Base-by-base conservation (phyloP, 2,329 filamentous ascomycete species). In the Hymenoscyphus fraxineus region DNA sequence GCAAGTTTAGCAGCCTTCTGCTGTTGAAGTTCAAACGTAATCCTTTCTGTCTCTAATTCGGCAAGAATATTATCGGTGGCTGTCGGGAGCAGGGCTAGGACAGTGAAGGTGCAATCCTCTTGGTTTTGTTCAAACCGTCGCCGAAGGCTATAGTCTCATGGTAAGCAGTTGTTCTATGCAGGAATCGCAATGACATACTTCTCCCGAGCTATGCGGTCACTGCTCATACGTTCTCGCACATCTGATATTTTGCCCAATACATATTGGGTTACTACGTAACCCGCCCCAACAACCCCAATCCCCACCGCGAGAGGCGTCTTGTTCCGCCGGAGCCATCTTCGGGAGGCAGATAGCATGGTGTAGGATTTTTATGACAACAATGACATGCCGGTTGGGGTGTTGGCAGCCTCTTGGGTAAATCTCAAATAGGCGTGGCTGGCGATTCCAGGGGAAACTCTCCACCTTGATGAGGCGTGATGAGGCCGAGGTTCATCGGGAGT, bases 81-180 rank as follows among this genome's bases (percentile, higher is more conserved):
- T 40, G 94, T 96, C 4, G 95, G 95, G 10, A 99, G 84, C 63
- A 99, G 87, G 38, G 94, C 95, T n/a, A 98, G 88, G 56, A 98
- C 93, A 44, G 95, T 99, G 76, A 96, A 97, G 58, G 94, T 97
- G 79, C 95, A 99, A 78, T 99, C 95, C 76, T 97, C 94, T 77
- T 99, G 95, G 78, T 99, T 99, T 79, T 99, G 95, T 77, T 98
- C 92, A 79, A 99, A 99, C 74, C 95, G 91, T 65, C 95, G 90
- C 60, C 93, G 93, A 67, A 99, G 85, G 78, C 94, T 98, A 73
- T 35, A 40, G 55, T 16, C 31, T 54, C 44, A 56, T 58, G 32
- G 65, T 73, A 61, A 70, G 61, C 65, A 35, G n/a, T 5, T 22
- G 19, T 35, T 47, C n/a, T 55, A 44, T 38, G 6, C 44, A 32